A percentile compares a stretch with the other conserved stretches of the same genome.
These are phyloP conservation scores for Cicer bijugum DNA, from an alignment of 306 rosid genomes.

Conservation along the genomic window DNA sequence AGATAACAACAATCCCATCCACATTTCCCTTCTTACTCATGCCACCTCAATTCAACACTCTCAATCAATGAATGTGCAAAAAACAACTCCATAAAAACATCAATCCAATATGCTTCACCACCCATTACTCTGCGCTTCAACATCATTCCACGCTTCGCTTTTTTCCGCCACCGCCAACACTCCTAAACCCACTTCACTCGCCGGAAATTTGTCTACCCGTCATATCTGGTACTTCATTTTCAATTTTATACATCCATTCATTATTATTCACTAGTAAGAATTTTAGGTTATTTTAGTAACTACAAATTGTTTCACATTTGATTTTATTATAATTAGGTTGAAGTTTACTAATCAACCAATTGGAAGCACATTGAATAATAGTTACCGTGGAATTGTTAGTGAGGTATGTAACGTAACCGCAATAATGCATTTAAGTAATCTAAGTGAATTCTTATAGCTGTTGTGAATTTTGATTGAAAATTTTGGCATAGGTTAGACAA, in stretches of 20 bases:
- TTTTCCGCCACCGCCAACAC: constrained; percentile 23
- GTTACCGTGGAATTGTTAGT: constrained; percentile 45
- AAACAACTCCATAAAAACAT: background rate
- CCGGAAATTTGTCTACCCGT: constrained; percentile 47
- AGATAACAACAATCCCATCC: background rate
- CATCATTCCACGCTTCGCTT: constrained; percentile 46
- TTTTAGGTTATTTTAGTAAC: constrained; percentile 24
- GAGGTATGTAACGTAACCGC: constrained; percentile 56
- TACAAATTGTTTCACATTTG: constrained; percentile 7
- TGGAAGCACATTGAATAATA: constrained; percentile 49
- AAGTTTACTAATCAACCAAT: constrained; percentile 54
- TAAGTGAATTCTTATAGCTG: constrained; percentile 9
- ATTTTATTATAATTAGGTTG: constrained; percentile 54
- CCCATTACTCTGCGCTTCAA: constrained; percentile 55
- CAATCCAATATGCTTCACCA: constrained; percentile 58
- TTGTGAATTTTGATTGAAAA: constrained; percentile 43
- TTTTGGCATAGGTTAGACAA: constrained; percentile 75
- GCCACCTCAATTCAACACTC: background rate
- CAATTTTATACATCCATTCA: constrained; percentile 10
- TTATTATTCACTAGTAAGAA: background rate
- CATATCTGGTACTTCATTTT: constrained; percentile 53
- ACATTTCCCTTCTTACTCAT: background rate
- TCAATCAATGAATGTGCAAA: background rate
- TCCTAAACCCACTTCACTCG: constrained; percentile 33
- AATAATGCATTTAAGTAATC: constrained; percentile 21